These are phyloP conservation scores for Plasmodium blacklocki DNA, from an alignment of 169 alveolate species.

Conservation along the genomic window DNA sequence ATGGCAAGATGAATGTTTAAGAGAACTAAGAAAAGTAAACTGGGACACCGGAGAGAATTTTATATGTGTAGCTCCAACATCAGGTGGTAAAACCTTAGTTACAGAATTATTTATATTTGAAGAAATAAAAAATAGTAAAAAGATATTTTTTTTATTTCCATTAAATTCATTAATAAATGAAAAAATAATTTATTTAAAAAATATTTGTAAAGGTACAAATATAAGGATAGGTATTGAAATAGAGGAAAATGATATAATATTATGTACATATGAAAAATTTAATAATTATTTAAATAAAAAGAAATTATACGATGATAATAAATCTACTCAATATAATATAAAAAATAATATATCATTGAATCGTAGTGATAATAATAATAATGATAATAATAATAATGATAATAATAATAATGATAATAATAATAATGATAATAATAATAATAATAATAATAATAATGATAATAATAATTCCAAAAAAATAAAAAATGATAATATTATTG, in stretches of 20 bases:
- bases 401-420: too few species aligned
- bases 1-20: conserved; percentile 72
- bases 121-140: conserved; percentile 20
- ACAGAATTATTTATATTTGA: conserved; percentile 64
- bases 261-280: conserved; percentile 65
- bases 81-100: conserved; percentile 69
- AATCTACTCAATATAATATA: neutral
- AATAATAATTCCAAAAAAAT: neutral
- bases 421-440: too few species aligned
- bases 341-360: too few species aligned
- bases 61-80: conserved; percentile 61
- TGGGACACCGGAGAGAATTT: conserved; percentile 64
- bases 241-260: conserved; percentile 16
- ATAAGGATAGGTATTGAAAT: conserved; percentile 33
- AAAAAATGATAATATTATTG: neutral
- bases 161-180: conserved; percentile 70
- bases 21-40: conserved; percentile 15
- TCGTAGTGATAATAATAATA: neutral
- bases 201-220: conserved; percentile 44
- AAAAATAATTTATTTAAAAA: conserved; percentile 36
- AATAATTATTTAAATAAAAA: conserved; percentile 46
- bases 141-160: conserved; percentile 45
- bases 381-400: too few species aligned
- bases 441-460: too few species aligned
- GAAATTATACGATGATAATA: neutral